Evolutionary conservation across 139 green algal species (phyloP), one percentile per base, ranked within the genome.

Genomic region (Eudorina sp.): DNA sequence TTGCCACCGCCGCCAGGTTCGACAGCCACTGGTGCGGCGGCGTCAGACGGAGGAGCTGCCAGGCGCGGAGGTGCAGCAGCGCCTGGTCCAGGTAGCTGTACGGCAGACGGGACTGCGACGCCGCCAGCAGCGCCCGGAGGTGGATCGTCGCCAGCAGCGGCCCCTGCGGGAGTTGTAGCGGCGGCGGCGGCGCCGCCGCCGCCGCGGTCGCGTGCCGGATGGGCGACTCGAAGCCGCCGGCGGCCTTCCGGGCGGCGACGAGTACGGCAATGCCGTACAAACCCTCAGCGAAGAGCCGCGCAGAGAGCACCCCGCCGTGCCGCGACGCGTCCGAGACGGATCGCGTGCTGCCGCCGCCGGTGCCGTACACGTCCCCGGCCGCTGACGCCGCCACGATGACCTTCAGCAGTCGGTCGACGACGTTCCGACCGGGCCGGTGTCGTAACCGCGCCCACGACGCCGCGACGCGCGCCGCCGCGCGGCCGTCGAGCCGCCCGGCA

Each of bases 41-140:
- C 21, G 31, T 21, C 64, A 68, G 25, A 4, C 60, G 81, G 62
- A 87, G 81, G 34, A 68, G 62, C 55, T 6, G 45, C 81, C 81
- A 87, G 34, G 81, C 81, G 43, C 81, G 81, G 29, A 87, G 60
- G 81, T 87, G 81, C 81, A 79, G 19, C 13, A 78, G 64, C 16
- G 4, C 21, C 43, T 87, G 38, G 81, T 87, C 81, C 31, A 75
- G 45, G 43, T 87, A 87, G 19, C 45, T 25, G 81, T 79, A 51
- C 81, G 23, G 45, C 81, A 87, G 46, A 16, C 31, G 46, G 23
- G 45, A 43, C 7, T 40, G 6, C 7, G 81, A 87, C 8, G 81
- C 81, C 3, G 62, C 43, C 43, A 87, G 64, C 43, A 87, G 81
- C 18, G 64, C 21, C 6, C 81, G 81, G 0, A 87, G 25, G 27